Evolutionary conservation across 2,329 filamentous ascomycete genomes (phyloP), one percentile per base, ranked within the genome.

Genomic region (Botrytis byssoidea): DNA sequence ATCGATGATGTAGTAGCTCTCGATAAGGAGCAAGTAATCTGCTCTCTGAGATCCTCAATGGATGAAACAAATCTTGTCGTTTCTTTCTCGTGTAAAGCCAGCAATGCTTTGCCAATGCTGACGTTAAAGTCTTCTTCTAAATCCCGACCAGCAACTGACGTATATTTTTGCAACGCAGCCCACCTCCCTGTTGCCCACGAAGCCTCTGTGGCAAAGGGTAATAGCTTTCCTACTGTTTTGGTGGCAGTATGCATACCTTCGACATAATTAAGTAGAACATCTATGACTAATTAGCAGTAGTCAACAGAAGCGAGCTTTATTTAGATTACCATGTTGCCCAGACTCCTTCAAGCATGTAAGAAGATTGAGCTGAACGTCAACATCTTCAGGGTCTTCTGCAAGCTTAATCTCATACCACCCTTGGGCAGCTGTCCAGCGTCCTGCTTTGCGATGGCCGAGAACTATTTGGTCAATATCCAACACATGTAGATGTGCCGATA

Each of bases 391-490:
- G 64, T 92, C 88, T 78, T 96, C 91, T 4, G 92, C 91, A 48
- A 98, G 86, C 76, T 95, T 91, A 76, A 97, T 90, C 81, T 99
- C 95, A 82, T 98, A 98, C 96, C 97, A 99, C 76, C 93, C 97
- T 83, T 98, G 96, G 37, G 95, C 96, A 70, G 95, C 93, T 25
- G 93, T 91, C 95, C 96, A 99, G 75, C 95, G 88, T 6, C 96
- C 96, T 32, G 95, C 93, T 82, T 97, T 98, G 73, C 93, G 90
- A 83, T 99, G 94, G 78, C 97, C 94, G 72, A 98, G 86, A 46
- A 98, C 92, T 81, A 98, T 95, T 81, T 98, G 95, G 74, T 97
- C 93, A 68, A 98, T 91, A 77, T 97, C 93, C n/a, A 98, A 85
- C 18, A 94, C 90, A 74, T 92, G 92, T 4, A 98, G 85, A 81